A percentile compares a stretch with the other conserved stretches of the same genome.
phyloP scores from a whole-genome alignment of 768 basidiomycete species.

The Boletellus ananiceps region DNA sequence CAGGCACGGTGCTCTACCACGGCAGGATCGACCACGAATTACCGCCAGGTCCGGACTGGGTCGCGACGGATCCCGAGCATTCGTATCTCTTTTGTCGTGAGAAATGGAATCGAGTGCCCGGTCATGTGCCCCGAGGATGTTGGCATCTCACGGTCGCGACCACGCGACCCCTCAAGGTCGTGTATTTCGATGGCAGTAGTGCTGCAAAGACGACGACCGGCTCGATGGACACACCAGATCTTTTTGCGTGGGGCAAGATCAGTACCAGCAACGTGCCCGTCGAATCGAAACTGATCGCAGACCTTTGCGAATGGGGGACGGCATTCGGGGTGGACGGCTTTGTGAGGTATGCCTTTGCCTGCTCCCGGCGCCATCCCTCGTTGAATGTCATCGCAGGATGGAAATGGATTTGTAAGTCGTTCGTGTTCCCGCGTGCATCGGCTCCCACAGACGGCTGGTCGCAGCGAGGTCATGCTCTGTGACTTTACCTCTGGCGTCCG shows the following conservation, averaged over 20 bases:
- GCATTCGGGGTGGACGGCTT: conserved; percentile 31
- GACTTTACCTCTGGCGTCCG: conserved; percentile 40
- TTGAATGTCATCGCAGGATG: conserved; percentile 34
- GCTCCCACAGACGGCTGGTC: neutral
- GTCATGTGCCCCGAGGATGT: neutral
- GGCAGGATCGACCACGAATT: conserved; percentile 14
- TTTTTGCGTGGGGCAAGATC: conserved; percentile 26
- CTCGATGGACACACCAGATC: conserved; percentile 33
- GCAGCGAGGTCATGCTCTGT: conserved; percentile 47
- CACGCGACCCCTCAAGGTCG: conserved; percentile 8
- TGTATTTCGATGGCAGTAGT: conserved; percentile 11
- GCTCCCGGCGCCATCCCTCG: conserved; percentile 1
- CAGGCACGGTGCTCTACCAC: conserved; percentile 37
- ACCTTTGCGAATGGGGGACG: conserved; percentile 32
- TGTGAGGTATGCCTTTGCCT: conserved; percentile 17
- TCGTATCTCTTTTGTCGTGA: conserved; percentile 37
- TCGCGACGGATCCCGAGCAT: conserved; percentile 34
- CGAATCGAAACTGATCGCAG: conserved; percentile 23
- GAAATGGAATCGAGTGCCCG: too few species aligned
- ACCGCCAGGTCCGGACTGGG: conserved; percentile 32
- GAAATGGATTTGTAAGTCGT: conserved; percentile 43
- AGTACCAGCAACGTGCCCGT: conserved; percentile 12
- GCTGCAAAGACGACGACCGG: conserved; percentile 20
- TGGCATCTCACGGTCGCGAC: conserved; percentile 15
- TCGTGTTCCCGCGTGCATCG: too few species aligned